Conservation (phyloP, 768 basidiomycete species). For the Boletus edulis region DNA sequence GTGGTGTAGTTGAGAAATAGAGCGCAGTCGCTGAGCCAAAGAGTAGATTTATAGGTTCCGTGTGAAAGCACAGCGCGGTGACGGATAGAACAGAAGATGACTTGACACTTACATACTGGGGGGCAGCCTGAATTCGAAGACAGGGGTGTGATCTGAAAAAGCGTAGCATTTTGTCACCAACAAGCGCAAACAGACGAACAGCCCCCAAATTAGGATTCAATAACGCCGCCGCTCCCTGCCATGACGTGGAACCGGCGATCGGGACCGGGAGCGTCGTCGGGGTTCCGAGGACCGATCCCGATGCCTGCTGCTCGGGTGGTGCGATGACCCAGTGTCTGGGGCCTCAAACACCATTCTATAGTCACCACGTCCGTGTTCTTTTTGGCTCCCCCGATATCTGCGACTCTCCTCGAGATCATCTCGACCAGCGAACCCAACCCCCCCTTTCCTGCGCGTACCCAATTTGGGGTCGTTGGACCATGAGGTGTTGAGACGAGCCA, state of each 20-base stretch:
- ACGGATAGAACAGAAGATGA: not conserved
- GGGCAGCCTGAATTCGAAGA: constrained; percentile 15
- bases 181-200: constrained; percentile 18
- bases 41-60: constrained; percentile 20
- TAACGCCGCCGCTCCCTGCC: constrained; percentile 35
- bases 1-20: constrained; percentile 3
- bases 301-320: constrained; percentile 48
- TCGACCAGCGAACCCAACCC: constrained; percentile 62
- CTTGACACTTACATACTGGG: constrained; percentile 23
- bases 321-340: constrained; percentile 35
- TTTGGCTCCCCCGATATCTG: constrained; percentile 49
- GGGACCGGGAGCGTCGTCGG: constrained; percentile 25
- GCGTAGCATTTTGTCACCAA: constrained; percentile 17
- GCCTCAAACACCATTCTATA: constrained; percentile 89
- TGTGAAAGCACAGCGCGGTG: not conserved
- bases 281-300: constrained; percentile 35
- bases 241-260: constrained; percentile 23
- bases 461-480: constrained; percentile 81
- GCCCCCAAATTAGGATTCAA: constrained; percentile 2
- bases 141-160: constrained; percentile 3
- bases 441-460: constrained; percentile 37
- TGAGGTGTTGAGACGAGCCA: constrained; percentile 75
- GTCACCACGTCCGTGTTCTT: constrained; percentile 30
- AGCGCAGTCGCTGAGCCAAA: not conserved
- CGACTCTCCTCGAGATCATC: constrained; percentile 73